Conservation (phyloP, 148 eudicot species). For the Vaccinium macrocarpon region DNA sequence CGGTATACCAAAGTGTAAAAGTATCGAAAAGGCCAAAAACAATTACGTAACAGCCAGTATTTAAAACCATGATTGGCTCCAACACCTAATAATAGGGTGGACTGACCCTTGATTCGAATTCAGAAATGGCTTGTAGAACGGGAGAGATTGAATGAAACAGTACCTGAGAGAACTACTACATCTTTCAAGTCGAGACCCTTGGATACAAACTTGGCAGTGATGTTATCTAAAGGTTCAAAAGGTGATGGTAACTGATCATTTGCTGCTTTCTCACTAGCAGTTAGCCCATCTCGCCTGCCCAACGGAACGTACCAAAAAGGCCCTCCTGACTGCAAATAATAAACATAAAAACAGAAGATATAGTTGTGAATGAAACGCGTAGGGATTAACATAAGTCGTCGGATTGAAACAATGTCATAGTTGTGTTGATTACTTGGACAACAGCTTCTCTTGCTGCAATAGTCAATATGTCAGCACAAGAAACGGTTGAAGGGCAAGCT, state of each 20-base stretch:
- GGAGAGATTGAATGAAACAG: background rate
- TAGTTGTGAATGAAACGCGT: background rate
- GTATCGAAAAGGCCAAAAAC: too few relatives aligned
- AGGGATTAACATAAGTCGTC: background rate
- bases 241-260: conserved; percentile 43
- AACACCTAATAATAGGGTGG: too few relatives aligned
- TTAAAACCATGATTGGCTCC: too few relatives aligned
- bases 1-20: too few relatives aligned
- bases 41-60: too few relatives aligned
- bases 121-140: background rate
- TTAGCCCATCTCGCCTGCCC: conserved; percentile 47
- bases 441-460: conserved; percentile 38
- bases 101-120: background rate
- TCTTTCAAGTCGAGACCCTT: conserved; percentile 52
- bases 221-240: conserved; percentile 40
- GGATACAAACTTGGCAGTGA: conserved; percentile 43
- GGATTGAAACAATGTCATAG: background rate
- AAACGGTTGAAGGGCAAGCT: conserved; percentile 30
- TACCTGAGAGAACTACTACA: conserved; percentile 56
- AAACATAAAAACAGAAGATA: background rate
- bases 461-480: conserved; percentile 34
- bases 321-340: conserved; percentile 42
- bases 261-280: conserved; percentile 36
- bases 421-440: conserved; percentile 17
- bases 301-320: conserved; percentile 33